Evolutionary conservation across 75 land plant genomes (phyloP).

Genomic region (Sequoia sempervirens): DNA sequence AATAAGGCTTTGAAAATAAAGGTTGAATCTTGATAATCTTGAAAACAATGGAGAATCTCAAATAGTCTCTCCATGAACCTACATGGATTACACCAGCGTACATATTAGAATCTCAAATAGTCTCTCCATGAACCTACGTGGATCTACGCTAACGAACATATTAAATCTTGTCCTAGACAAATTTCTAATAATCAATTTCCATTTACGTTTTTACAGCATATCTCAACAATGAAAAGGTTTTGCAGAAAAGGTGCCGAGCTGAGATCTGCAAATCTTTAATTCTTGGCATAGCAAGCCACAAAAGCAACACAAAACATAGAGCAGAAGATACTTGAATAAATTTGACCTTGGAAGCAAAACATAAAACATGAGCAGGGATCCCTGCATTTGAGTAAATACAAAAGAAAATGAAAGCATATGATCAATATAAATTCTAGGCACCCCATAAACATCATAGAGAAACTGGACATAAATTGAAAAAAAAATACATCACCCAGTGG

Average conservation of each 20-base stretch:
- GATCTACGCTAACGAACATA: neutral
- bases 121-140: neutral
- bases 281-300: neutral
- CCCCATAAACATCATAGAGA: neutral
- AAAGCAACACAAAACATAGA: neutral
- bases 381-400: neutral
- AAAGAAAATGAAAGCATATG: neutral
- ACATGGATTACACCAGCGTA: too few relatives aligned
- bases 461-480: neutral
- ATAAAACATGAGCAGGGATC: neutral
- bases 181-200: neutral
- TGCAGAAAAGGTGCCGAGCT: neutral
- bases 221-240: neutral
- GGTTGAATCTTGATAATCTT: neutral
- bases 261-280: neutral
- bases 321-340: neutral
- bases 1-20: neutral
- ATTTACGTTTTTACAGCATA: neutral
- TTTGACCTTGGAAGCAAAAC: neutral
- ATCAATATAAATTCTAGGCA: neutral
- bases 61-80: too few relatives aligned
- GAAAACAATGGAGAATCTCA: neutral
- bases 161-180: neutral
- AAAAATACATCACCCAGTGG: neutral
- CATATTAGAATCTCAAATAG: too few relatives aligned